phyloP scores from a whole-genome alignment of 2,329 filamentous ascomycete genomes.

The Aspergillus persii region DNA sequence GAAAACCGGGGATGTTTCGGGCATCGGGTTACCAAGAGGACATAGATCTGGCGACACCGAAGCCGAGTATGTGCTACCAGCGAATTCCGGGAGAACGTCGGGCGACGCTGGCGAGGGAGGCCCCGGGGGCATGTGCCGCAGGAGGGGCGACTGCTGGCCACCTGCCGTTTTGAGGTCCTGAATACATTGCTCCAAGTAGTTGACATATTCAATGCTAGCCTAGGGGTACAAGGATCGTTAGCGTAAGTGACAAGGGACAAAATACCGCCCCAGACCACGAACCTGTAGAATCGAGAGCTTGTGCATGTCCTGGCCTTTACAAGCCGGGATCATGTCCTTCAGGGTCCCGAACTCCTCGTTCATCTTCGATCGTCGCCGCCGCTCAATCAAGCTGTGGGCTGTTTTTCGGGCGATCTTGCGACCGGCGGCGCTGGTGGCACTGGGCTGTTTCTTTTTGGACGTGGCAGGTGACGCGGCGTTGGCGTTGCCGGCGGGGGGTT shows the following conservation, averaged over 20 bases:
- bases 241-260: conserved; percentile 2
- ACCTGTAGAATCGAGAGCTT: conserved; percentile 95
- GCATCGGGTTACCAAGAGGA: conserved; percentile 20
- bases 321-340: conserved; percentile 94
- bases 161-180: conserved; percentile 66
- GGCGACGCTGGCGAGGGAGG: conserved; percentile 38
- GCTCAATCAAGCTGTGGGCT: conserved; percentile 91
- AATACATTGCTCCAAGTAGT: conserved; percentile 89
- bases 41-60: conserved; percentile 37
- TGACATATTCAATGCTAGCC: conserved; percentile 95
- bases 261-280: conserved; percentile 26
- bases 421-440: conserved; percentile 77
- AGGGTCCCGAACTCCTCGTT: conserved; percentile 95
- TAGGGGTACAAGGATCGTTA: conserved; percentile 35
- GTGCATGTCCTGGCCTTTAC: conserved; percentile 92
- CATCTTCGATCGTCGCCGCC: conserved; percentile 90
- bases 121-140: conserved; percentile 17
- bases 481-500: conserved; percentile 15
- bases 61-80: conserved; percentile 30
- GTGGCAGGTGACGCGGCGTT: conserved; percentile 30
- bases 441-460: conserved; percentile 74
- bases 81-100: conserved; percentile 27
- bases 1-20: conserved; percentile 33
- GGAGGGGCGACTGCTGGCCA: conserved; percentile 15
- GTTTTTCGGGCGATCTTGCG: conserved; percentile 94